These are phyloP conservation scores for Penicillium thymicola DNA, from an alignment of 2,329 filamentous ascomycete species.

Conservation along the genomic window DNA sequence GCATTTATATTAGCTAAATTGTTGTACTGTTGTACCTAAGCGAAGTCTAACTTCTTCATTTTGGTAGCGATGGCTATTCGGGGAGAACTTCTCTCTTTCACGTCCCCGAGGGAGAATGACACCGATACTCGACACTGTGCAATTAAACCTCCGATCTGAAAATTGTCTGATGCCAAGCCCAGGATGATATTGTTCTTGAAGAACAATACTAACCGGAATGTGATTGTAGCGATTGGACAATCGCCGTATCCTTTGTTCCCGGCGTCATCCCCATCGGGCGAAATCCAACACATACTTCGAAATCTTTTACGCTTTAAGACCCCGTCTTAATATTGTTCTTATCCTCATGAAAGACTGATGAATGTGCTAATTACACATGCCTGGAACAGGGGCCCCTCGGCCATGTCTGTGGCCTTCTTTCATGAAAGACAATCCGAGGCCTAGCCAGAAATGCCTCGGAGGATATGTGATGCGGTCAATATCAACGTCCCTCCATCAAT, in stretches of 20 bases:
- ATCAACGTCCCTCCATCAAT: neutral
- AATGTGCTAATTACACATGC: neutral
- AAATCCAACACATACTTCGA: neutral
- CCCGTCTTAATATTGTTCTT: conserved; percentile 7
- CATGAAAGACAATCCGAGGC: neutral
- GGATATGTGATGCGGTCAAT: neutral
- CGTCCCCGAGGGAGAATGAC: neutral
- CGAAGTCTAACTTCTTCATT: neutral
- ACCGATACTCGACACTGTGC: neutral
- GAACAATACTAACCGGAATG: conserved; percentile 5
- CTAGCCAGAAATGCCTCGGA: neutral
- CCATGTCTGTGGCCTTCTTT: neutral
- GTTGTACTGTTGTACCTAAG: neutral
- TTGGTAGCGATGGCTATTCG: neutral
- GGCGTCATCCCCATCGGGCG: neutral
- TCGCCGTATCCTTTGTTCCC: neutral
- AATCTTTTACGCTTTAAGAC: neutral
- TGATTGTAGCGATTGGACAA: neutral
- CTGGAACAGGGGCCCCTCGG: neutral
- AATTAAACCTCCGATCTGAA: neutral
- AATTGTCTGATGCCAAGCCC: neutral
- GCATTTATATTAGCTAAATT: conserved; percentile 2
- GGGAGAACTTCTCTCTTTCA: neutral
- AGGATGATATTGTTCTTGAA: neutral
- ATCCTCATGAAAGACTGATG: neutral